Conservation (phyloP, 805 yeast species). For the Teunomyces barrocoloradensis region DNA sequence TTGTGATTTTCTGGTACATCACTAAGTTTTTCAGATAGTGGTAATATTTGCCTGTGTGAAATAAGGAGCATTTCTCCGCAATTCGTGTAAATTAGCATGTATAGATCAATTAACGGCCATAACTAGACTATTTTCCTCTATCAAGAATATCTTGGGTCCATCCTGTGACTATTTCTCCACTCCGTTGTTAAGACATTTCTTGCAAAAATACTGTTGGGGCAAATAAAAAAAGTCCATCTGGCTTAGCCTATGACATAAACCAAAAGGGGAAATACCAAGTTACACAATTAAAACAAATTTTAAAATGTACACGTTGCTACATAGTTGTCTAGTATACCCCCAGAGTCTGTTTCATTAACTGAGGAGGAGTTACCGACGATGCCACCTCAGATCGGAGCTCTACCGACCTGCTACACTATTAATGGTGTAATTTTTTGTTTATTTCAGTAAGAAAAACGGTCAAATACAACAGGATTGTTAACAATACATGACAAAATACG, state of each 20-base stretch:
- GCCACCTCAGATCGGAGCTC: background rate
- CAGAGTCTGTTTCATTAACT: background rate
- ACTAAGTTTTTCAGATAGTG: slow-evolving; percentile 57
- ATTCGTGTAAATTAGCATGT: slow-evolving; percentile 1
- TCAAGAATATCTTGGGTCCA: no score
- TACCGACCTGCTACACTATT: background rate
- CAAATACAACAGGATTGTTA: background rate
- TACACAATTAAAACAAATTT: background rate
- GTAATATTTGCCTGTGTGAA: background rate
- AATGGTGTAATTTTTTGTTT: background rate
- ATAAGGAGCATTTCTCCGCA: background rate
- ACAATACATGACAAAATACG: background rate
- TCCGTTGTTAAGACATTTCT: background rate
- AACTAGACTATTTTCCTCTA: background rate
- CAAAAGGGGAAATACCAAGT: slow-evolving; percentile 1
- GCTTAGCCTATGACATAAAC: background rate
- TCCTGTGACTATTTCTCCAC: background rate
- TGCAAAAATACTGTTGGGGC: background rate
- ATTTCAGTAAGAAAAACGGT: background rate
- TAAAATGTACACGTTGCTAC: background rate
- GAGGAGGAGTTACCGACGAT: background rate
- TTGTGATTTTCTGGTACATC: slow-evolving; percentile 67
- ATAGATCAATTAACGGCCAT: slow-evolving; percentile 1
- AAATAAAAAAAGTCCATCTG: background rate
- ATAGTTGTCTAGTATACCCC: background rate